These are phyloP conservation scores for Passiflora organensis DNA, from an alignment of 345 rosid genomes.

Conservation along the genomic window DNA sequence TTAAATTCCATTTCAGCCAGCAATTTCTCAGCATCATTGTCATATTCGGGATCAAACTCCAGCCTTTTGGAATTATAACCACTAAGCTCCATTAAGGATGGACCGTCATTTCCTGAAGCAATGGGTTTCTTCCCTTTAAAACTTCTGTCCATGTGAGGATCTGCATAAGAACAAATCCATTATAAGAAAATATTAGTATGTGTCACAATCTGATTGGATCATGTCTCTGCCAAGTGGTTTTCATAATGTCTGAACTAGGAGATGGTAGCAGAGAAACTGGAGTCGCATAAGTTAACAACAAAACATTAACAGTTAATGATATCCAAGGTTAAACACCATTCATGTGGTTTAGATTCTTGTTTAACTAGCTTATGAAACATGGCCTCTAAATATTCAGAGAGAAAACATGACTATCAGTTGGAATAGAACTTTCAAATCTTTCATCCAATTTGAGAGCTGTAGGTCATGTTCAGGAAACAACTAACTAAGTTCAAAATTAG, in stretches of 20 bases:
- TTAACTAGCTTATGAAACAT: too few species aligned
- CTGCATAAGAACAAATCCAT: conserved; percentile 41
- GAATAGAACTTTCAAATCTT: too few species aligned
- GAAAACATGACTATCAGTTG: too few species aligned
- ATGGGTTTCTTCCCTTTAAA: conserved; percentile 66
- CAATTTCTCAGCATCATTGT: conserved; percentile 91
- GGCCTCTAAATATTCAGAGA: too few species aligned
- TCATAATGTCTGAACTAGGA: neutral
- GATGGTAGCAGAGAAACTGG: too few species aligned
- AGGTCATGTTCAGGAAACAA: too few species aligned
- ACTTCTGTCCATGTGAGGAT: conserved; percentile 54
- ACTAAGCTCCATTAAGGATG: conserved; percentile 65
- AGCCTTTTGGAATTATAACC: conserved; percentile 77
- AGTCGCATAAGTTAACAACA: too few species aligned
- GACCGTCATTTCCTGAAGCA: conserved; percentile 48
- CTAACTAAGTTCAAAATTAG: too few species aligned
- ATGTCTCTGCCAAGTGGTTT: neutral
- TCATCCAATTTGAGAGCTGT: too few species aligned
- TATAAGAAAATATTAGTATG: neutral
- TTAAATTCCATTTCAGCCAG: conserved; percentile 98
- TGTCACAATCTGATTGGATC: neutral
- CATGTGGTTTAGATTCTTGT: too few species aligned
- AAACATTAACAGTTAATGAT: too few species aligned
- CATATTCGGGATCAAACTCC: conserved; percentile 92
- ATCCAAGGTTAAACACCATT: too few species aligned